Base-by-base conservation (phyloP, 2,329 filamentous ascomycete genomes). In the Epichloe uncinata region DNA sequence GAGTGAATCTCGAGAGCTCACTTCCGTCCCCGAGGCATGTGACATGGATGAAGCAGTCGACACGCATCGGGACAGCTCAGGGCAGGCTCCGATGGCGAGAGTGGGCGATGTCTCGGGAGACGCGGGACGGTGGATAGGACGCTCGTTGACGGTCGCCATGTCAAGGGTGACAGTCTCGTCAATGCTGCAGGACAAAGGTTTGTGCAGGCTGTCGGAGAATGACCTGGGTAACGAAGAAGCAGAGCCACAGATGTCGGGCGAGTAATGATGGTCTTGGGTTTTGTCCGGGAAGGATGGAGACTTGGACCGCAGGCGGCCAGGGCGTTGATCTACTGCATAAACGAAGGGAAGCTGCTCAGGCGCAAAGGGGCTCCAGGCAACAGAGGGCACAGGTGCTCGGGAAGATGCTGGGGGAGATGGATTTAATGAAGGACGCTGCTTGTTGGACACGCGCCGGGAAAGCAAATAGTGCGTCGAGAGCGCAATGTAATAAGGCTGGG, bases 41-140 rank as follows among this genome's bases (percentile, higher is more conserved):
- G 79, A 82, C 26, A 76, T 72, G 44, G 80, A 77, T 15, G 79
- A 81, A 13, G 75, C 72, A 15, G 73, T 74, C 2, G 82, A 89
- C 35, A 85, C 67, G 56, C 78, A 82, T 54, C 83, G 81, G 49
- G 80, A 75, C 49, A 84, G 72, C 50, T 74, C 70, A 12, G 78
- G 73, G 42, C 74, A 74, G 41, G 78, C 71, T 40, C 78, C 75
- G 51, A 85, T 70, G 50, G 83, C 79, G 38, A 76, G 73, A n/a
- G 75, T 76, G 6, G 84, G 83, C 16, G 75, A 72, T 16, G 73
- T 68, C 58, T 81, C 79, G 37, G 81, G 80, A 47, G 82, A 78
- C 74, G 46, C 71, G 55, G 54, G 57, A 48, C 18, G 61, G 58
- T 45, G 55, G 26, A 55, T 54, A 46, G 55, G 57, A 42, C 61